These are phyloP conservation scores for Trichoderma lentiforme DNA, from an alignment of 2,329 filamentous ascomycete species.

Conservation along the genomic window DNA sequence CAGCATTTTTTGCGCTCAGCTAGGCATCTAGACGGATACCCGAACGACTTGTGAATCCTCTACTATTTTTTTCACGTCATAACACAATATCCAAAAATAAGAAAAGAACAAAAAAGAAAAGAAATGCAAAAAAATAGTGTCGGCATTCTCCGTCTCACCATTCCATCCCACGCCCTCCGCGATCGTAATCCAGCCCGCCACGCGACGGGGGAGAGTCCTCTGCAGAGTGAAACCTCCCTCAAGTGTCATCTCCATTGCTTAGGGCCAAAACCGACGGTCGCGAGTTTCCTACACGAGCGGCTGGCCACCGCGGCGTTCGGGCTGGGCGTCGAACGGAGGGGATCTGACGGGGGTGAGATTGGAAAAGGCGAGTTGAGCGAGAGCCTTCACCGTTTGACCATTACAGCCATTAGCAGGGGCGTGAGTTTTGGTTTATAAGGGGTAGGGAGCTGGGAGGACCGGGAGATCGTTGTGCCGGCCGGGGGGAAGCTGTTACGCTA, in stretches of 20 bases:
- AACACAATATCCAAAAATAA: not conserved
- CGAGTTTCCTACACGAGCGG: conserved; percentile 66
- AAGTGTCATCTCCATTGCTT: conserved; percentile 68
- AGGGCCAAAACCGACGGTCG: conserved; percentile 58
- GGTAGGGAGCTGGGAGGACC: too few relatives aligned
- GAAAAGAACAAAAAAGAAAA: conserved; percentile 34
- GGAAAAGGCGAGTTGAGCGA: conserved; percentile 48
- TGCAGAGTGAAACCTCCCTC: conserved; percentile 72
- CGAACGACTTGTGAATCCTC: too few relatives aligned
- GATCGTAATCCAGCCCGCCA: conserved; percentile 68
- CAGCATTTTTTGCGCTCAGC: not conserved
- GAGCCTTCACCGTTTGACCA: conserved; percentile 60
- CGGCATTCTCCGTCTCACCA: conserved; percentile 53
- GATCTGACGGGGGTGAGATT: conserved; percentile 55
- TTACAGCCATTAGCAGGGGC: conserved; percentile 49
- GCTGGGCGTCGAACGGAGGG: conserved; percentile 58
- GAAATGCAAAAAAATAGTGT: conserved; percentile 45
- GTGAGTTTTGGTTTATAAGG: conserved; percentile 25
- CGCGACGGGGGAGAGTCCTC: conserved; percentile 66
- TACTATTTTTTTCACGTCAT: not conserved
- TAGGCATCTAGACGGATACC: not conserved
- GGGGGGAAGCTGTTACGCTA: not conserved
- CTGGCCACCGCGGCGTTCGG: conserved; percentile 64
- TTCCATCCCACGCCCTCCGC: conserved; percentile 57
- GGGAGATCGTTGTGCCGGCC: not conserved